A percentile compares a stretch with the other conserved stretches of the same genome.
Evolutionary conservation across 805 yeast species (phyloP).

Genomic region (Ascoidea rubescens): DNA sequence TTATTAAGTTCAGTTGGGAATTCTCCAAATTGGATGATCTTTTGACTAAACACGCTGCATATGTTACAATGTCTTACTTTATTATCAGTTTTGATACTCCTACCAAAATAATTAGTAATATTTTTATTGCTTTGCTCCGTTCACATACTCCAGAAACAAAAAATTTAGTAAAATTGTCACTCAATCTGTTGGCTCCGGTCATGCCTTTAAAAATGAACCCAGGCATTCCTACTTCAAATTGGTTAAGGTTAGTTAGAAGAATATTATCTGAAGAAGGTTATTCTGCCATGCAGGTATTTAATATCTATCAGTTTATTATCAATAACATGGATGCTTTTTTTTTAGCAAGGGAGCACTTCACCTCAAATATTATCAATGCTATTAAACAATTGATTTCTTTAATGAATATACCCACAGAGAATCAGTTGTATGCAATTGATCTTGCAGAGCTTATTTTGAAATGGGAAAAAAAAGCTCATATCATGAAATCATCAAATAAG

Average conservation of each 20-base stretch:
- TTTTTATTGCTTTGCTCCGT: conserved; percentile 78
- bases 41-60: conserved; percentile 84
- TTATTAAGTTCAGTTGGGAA: conserved; percentile 91
- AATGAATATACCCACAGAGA: conserved; percentile 66
- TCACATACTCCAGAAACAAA: conserved; percentile 80
- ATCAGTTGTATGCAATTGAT: conserved; percentile 78
- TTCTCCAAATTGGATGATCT: conserved; percentile 80
- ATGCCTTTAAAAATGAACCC: conserved; percentile 51
- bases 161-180: conserved; percentile 70
- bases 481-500: conserved; percentile 4
- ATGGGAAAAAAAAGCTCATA: conserved; percentile 59
- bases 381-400: conserved; percentile 80
- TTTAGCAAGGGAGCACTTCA: conserved; percentile 76
- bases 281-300: conserved; percentile 55
- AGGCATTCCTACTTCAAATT: conserved; percentile 21
- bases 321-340: conserved; percentile 77
- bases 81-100: conserved; percentile 85
- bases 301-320: conserved; percentile 80
- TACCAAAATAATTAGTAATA: conserved; percentile 75
- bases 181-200: conserved; percentile 81
- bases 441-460: conserved; percentile 70
- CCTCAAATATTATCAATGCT: conserved; percentile 78
- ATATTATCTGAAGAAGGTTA: conserved; percentile 84
- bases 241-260: conserved; percentile 94
- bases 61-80: conserved; percentile 75